Percentiles rank a stretch among this genome's conserved stretches.
These are phyloP conservation scores for Penicillium lagena DNA, from an alignment of 495 filamentous ascomycete genomes.

Conservation along the genomic window DNA sequence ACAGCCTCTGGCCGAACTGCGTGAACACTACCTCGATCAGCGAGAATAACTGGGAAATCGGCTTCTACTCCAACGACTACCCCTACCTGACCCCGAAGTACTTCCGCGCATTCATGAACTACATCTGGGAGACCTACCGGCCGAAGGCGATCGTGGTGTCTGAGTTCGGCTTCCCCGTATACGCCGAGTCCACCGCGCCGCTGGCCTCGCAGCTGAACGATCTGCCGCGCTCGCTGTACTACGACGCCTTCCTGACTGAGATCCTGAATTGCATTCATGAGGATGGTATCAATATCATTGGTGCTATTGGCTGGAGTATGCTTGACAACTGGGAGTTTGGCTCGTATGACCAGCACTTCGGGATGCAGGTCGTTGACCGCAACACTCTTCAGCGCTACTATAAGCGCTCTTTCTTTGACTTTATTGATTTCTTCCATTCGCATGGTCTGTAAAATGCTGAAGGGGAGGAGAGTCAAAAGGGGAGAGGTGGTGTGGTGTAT, in stretches of 20 bases:
- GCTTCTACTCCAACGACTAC: constrained; percentile 31
- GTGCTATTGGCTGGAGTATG: constrained; percentile 39
- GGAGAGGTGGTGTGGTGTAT: no score
- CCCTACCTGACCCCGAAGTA: constrained; percentile 36
- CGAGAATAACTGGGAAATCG: constrained; percentile 35
- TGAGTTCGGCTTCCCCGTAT: constrained; percentile 36
- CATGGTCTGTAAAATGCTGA: no score
- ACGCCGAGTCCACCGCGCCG: constrained; percentile 20
- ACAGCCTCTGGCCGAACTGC: constrained; percentile 33
- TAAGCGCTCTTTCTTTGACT: constrained; percentile 43
- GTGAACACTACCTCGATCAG: constrained; percentile 29
- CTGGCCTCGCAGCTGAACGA: constrained; percentile 33
- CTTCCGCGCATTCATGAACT: constrained; percentile 33
- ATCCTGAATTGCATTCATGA: constrained; percentile 37
- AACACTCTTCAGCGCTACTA: constrained; percentile 31
- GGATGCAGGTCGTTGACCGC: constrained; percentile 36
- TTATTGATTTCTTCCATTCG: constrained; percentile 28
- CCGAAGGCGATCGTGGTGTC: constrained; percentile 23
- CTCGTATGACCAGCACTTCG: constrained; percentile 31
- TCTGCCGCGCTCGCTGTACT: constrained; percentile 32
- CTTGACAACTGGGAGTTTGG: constrained; percentile 44
- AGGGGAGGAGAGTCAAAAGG: no score
- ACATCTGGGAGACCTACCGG: constrained; percentile 39
- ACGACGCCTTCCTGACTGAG: constrained; percentile 35
- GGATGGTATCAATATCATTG: constrained; percentile 39